These are phyloP conservation scores for Leccinellum rugosiceps DNA, from an alignment of 768 basidiomycete species.

Conservation along the genomic window DNA sequence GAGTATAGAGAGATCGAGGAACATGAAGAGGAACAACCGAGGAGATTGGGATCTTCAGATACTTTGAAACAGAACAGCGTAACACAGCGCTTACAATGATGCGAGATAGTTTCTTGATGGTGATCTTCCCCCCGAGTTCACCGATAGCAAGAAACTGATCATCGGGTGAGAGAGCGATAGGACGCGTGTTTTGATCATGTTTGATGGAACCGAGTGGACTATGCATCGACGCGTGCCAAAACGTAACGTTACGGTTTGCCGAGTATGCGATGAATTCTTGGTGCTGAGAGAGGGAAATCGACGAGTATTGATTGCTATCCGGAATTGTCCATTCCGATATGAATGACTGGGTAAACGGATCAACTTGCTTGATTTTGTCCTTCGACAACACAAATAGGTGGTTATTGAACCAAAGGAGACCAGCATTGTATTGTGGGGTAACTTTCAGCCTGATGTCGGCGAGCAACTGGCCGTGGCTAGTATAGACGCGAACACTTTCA, in stretches of 20 bases:
- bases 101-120: background rate
- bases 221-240: background rate
- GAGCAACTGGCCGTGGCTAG: background rate
- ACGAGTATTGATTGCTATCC: background rate
- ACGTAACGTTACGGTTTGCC: background rate
- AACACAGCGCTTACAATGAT: background rate
- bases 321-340: background rate
- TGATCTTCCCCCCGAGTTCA: background rate
- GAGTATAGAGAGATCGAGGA: background rate
- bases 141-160: background rate
- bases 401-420: background rate
- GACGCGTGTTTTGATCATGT: background rate
- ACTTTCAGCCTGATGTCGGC: background rate
- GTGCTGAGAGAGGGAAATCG: background rate
- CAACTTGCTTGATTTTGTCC: background rate
- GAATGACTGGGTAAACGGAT: background rate
- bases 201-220: background rate
- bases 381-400: background rate
- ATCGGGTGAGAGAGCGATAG: background rate
- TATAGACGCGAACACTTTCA: background rate
- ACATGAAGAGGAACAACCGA: background rate
- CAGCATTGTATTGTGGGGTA: background rate
- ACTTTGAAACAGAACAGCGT: background rate
- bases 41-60: background rate
- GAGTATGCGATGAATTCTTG: background rate